Evolutionary conservation across 768 basidiomycete genomes (phyloP).

Genomic region (Boletus tomentosulus): DNA sequence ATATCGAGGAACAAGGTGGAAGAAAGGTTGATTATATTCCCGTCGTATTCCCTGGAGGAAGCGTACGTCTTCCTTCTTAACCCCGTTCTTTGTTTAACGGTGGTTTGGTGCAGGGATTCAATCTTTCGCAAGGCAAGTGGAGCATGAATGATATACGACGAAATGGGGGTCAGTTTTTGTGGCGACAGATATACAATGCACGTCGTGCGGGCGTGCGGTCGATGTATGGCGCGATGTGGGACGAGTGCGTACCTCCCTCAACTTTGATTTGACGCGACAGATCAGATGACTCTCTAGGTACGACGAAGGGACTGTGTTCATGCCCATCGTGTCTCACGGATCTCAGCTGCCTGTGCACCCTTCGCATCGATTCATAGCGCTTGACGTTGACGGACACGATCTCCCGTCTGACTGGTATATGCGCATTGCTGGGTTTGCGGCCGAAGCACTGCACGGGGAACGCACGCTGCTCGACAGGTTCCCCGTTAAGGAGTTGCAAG

Average conservation of each 20-base stretch:
- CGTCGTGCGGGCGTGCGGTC: conserved; percentile 55
- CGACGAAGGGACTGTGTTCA: conserved; percentile 80
- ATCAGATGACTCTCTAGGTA: conserved; percentile 43
- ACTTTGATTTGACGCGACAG: background rate
- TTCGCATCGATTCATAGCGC: conserved; percentile 57
- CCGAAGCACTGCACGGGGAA: conserved; percentile 61
- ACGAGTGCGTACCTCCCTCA: conserved; percentile 48
- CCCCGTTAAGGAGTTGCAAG: conserved; percentile 66
- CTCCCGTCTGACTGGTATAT: conserved; percentile 84
- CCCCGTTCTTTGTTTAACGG: background rate
- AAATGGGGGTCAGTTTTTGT: conserved; percentile 72
- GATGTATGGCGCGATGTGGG: conserved; percentile 87
- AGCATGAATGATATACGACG: conserved; percentile 67
- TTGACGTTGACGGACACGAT: conserved; percentile 76
- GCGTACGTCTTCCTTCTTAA: conserved; percentile 44
- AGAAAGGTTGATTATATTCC: conserved; percentile 78
- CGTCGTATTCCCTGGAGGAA: conserved; percentile 76
- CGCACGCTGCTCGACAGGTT: conserved; percentile 60
- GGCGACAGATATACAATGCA: conserved; percentile 73
- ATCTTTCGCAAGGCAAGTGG: conserved; percentile 69
- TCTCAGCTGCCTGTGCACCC: conserved; percentile 58
- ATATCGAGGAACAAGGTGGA: conserved; percentile 40
- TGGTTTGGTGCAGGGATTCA: conserved; percentile 51
- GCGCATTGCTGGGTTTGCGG: conserved; percentile 72
- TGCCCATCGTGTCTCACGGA: conserved; percentile 64